Conservation (phyloP, 176 grass and related monocot genomes). For the Zea luxurians region DNA sequence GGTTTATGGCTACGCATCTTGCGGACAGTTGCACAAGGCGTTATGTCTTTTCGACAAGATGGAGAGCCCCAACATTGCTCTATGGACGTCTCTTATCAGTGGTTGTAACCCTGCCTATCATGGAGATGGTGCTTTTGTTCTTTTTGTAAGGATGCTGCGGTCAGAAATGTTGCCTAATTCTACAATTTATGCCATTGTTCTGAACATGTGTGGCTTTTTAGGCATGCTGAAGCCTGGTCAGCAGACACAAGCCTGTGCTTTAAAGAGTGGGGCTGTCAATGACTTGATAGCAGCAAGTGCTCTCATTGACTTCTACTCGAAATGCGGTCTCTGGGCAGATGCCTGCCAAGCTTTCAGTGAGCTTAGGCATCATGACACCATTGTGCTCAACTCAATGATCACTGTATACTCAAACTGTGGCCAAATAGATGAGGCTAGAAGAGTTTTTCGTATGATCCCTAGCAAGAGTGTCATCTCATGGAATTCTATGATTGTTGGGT, state of each 20-base stretch:
- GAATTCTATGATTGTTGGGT: conserved; percentile 77
- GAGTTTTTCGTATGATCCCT: conserved; percentile 51
- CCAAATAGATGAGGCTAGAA: conserved; percentile 52
- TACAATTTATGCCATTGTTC: conserved; percentile 56
- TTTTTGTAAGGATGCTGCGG: conserved; percentile 47
- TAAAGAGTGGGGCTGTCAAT: conserved; percentile 51
- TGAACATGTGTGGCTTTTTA: conserved; percentile 42
- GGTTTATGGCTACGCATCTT: conserved; percentile 48
- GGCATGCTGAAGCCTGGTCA: conserved; percentile 35
- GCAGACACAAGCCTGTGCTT: conserved; percentile 50
- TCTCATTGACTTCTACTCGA: conserved; percentile 80
- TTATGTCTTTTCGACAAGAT: conserved; percentile 40
- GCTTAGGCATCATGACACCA: conserved; percentile 52
- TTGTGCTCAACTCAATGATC: conserved; percentile 75
- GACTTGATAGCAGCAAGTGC: conserved; percentile 58
- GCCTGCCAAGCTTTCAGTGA: conserved; percentile 60
- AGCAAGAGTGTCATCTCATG: conserved; percentile 70
- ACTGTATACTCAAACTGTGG: conserved; percentile 65
- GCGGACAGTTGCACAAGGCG: conserved; percentile 43
- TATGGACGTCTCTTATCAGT: conserved; percentile 75
- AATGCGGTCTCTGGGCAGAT: conserved; percentile 66
- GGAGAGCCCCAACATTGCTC: conserved; percentile 38
- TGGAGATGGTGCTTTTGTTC: conserved; percentile 50
- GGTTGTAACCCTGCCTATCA: conserved; percentile 39
- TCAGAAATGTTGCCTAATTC: conserved; percentile 44